Base-by-base conservation (phyloP, 208 protist genomes). In the Zelonia costaricensis region DNA sequence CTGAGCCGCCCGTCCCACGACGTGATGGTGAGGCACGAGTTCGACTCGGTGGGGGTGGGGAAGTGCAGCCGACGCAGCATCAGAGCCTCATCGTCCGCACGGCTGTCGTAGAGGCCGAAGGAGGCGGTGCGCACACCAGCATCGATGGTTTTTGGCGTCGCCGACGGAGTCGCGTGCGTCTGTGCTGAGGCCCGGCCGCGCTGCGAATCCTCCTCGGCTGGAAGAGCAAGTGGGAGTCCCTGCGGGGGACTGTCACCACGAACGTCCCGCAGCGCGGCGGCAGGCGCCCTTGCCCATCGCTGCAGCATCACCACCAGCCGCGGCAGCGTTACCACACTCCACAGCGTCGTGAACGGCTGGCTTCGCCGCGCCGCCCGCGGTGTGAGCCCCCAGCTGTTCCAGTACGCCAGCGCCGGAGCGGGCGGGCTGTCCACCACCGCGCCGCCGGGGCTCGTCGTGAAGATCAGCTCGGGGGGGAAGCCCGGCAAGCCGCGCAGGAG, bases 291-390 rank as follows among this genome's bases (percentile, higher is more conserved):
- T 3, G 59, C 61, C 81, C 81, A 87, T 0, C 71, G 63, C 43
- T 61, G 49, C 70, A 87, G 71, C 31, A 87, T 45, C 39, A 69
- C 67, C 23, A 70, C 54, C 55, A 87, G 76, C 1, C 81, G 69
- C 40, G 40, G 49, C 44, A 87, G 58, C 33, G 71, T 78, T 23
- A 87, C 56, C 27, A 84, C 66, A 31, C 65, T 47, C 81, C 81
- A 87, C 0, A 84, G 16, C 3, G 51, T 30, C 12, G 69, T 60
- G 46, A 69, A 73, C 28, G 80, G 60, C 39, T 20, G 18, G 23
- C 35, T 43, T 13, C 61, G 35, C 2, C 61, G 63, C 6, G 71
- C 53, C 18, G 40, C 45, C 1, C 56, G 48, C 3, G 73, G 69
- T 9, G 68, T 73, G 3, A 43, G 22, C 22, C 56, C 48, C 69